Base-by-base conservation (phyloP, 164 flowering plant genomes). In the Vitis labrusca region DNA sequence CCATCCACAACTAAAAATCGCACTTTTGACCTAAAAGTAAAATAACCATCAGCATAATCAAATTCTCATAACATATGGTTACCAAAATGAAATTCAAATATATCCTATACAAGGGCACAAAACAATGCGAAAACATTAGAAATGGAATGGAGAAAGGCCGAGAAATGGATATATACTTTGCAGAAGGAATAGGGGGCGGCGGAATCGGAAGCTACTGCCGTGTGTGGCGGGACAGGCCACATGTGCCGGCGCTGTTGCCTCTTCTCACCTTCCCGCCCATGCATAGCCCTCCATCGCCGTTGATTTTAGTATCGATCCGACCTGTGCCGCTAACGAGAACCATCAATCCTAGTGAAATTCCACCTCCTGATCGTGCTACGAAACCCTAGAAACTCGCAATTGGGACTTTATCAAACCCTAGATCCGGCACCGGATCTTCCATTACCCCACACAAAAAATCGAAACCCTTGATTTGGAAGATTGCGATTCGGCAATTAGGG, bases 201-300 rank as follows among this genome's bases (percentile, higher is more conserved):
- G n/a, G 74, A 70, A 59, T 64, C 80, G 65, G 66, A 71, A 63
- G 74, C 78, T 74, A 81, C 84, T 75, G 76, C 67, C 77, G 81
- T 75, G 61, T 74, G 80, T 29, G 85, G 47, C 48, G 84, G 83
- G 77, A 79, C 92, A 49, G 89, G 70, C 86, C 79, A 85, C 95
- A 90, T 90, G 87, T 87, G 92, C 89, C 77, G 85, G 64, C 78
- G 67, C 79, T 79, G 76, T 76, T 79, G 74, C 85, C 84, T 66
- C 73, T 74, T 80, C 79, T 83, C 90, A 83, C 81, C 83, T 76
- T 72, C 82, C 79, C 76, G 75, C 86, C 87, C 90, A 88, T 84
- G 90, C 90, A 88, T 81, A 83, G 77, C 82, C 86, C 82, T 72
- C 82, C 90, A 87, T 85, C 84, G 78, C 83, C 84, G 68, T 83